A percentile compares a stretch with the other conserved stretches of the same genome.
phyloP scores from a whole-genome alignment of 495 filamentous ascomycete species.

The Aspergillus bertholletiae region DNA sequence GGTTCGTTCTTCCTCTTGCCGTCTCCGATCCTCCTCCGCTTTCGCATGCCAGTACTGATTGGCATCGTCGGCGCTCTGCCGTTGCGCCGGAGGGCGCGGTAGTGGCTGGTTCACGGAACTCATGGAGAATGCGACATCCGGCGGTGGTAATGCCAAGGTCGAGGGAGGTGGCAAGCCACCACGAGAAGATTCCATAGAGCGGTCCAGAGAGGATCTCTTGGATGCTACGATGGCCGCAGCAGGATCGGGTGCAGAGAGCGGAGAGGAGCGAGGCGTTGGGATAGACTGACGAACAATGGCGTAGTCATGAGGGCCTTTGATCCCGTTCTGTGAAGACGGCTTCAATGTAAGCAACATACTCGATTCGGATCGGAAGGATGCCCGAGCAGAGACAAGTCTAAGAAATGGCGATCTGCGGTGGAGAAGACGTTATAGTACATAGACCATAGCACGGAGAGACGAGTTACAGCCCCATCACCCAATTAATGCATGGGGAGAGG shows the following conservation, averaged over 20 bases:
- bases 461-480: background rate
- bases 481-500: background rate
- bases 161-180: slow-evolving; percentile 37
- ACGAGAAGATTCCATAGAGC: slow-evolving; percentile 35
- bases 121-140: slow-evolving; percentile 34
- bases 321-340: slow-evolving; percentile 34
- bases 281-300: slow-evolving; percentile 29
- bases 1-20: slow-evolving; percentile 85
- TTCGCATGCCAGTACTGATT: slow-evolving; percentile 83
- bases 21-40: slow-evolving; percentile 79
- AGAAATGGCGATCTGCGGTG: background rate
- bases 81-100: slow-evolving; percentile 67
- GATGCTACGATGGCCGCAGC: slow-evolving; percentile 10
- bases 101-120: slow-evolving; percentile 42
- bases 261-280: slow-evolving; percentile 30
- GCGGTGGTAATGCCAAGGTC: slow-evolving; percentile 32
- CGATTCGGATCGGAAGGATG: slow-evolving; percentile 1
- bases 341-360: slow-evolving; percentile 44
- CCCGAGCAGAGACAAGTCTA: background rate
- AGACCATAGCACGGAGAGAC: too few species aligned
- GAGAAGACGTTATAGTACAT: too few species aligned
- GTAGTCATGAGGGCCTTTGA: slow-evolving; percentile 38
- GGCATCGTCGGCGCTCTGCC: slow-evolving; percentile 72
- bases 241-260: slow-evolving; percentile 15
- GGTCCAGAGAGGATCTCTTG: slow-evolving; percentile 13